Base-by-base conservation (phyloP, 1,284 basidiomycete genomes). In the Ceraceosorus guamensis region DNA sequence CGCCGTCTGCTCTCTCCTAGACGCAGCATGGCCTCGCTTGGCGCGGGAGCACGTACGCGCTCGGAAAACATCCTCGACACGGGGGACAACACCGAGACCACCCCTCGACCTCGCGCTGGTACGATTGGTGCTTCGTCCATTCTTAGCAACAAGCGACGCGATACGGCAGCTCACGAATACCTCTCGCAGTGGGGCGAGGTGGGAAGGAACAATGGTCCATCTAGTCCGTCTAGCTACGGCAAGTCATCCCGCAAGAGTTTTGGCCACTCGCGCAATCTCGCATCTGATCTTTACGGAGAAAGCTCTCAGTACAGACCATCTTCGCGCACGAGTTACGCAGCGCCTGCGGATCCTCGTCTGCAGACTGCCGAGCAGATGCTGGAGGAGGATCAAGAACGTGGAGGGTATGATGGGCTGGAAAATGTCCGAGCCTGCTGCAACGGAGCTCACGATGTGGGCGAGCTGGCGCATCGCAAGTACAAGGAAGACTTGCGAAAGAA, bases 361-460 rank as follows among this genome's bases (percentile, higher is more conserved):
- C 50, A 68, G 60, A 73, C 68, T 32, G 70, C 72, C 1, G 72
- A 75, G 48, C 45, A 73, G 60, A 75, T 72, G 66, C 64, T 75
- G 60, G 85, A 84, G 43, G 86, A 85, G 45, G 79, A 85, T 68
- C 79, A 85, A 68, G 86, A 84, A 7, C 88, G 90, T 63, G 85
- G 86, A 50, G 88, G 84, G 1, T 98, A 85, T 73, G 92, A 97
- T 69, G 93, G 91, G 0, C 75, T 98, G 48, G 92, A 96, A 44
- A 72, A 72, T 37, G 70, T 70, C 1, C 65, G 63, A 49, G 91
- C 91, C 1, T 96, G 91, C 77, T 96, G 91, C 71, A 89, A 92
- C 76, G 93, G 93, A 31, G 68, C 83, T 81, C 93, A 98, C 77
- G 79, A 82, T 51, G 79, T 83, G 31, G 79, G 80, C 6, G 59